phyloP scores from a whole-genome alignment of 2,329 filamentous ascomycete genomes.

The Helminthosporium solani region DNA sequence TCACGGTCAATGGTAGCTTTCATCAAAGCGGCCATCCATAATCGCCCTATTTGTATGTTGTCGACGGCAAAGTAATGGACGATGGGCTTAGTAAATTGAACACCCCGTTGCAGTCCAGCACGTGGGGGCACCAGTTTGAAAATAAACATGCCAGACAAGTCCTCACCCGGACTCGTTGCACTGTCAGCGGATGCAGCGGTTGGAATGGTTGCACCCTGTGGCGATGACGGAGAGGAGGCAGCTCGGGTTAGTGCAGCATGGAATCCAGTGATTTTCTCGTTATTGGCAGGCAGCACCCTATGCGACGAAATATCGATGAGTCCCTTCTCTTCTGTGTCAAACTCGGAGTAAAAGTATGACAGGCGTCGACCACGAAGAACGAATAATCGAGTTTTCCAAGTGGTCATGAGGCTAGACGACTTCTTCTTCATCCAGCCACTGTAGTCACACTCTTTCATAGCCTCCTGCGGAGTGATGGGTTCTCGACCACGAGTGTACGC shows the following conservation, averaged over 20 bases:
- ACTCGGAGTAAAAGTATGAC: conserved; percentile 94
- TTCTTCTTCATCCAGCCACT: conserved; percentile 99
- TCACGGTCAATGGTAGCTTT: conserved; percentile 98
- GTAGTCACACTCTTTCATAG: conserved; percentile 85
- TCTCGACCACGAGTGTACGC: conserved; percentile 86
- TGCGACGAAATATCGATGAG: conserved; percentile 98
- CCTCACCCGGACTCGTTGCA: conserved; percentile 43
- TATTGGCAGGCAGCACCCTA: conserved; percentile 90
- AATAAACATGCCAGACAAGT: conserved; percentile 75
- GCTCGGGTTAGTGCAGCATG: conserved; percentile 91
- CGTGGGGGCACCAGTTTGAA: conserved; percentile 96
- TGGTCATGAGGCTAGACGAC: conserved; percentile 91
- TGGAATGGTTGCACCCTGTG: conserved; percentile 43
- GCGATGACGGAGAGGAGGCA: conserved; percentile 65
- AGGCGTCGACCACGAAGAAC: conserved; percentile 87
- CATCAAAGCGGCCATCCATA: conserved; percentile 99
- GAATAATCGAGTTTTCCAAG: conserved; percentile 97
- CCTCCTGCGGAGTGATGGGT: conserved; percentile 77
- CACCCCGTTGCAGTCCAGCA: conserved; percentile 79
- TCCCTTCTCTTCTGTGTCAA: conserved; percentile 88
- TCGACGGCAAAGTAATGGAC: conserved; percentile 98
- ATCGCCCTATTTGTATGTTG: conserved; percentile 78
- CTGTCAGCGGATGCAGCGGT: conserved; percentile 44
- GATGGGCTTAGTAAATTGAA: conserved; percentile 96
- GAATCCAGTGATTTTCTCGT: conserved; percentile 83